Base-by-base conservation (phyloP, 148 eudicot genomes). In the Chenopodium suecicum region DNA sequence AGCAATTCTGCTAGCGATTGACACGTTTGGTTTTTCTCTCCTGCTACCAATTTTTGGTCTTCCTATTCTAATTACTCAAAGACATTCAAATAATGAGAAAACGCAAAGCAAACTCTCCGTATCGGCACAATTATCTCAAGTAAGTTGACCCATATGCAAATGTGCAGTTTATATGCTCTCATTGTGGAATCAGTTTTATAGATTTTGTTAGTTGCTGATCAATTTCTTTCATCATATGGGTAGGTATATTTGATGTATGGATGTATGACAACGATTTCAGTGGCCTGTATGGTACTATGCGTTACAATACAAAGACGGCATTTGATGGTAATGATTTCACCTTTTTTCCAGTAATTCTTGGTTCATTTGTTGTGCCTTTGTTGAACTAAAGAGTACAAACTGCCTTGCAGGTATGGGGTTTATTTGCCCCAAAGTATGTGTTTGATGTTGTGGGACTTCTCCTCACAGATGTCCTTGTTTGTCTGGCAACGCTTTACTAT, bases 391-490 rank as follows among this genome's bases (percentile, higher is more conserved):
- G 22, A 34, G 27, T 74, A 2, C 3, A 22, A 12, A 41, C 23
- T 75, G 77, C n/a, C 50, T 79, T 91, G 88, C 91, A 95, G 98
- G 99, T 96, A 5, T 96, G 99, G 99, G 99, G 99, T 44, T 86
- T 96, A 77, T 96, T 96, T 86, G 95, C 99, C 64, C 99, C 98
- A 27, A 96, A 96, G 82, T 96, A 90, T 78, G 98, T 96, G 63
- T 96, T 96, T 67, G 99, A 96, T 81, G 95, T 85, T 66, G 89
- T 90, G 70, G 97, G 95, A 46, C 99, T 96, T 77, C 63, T 91
- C 85, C 85, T 96, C 34, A 87, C 98, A 0, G 97, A 94, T 74
- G 81, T 88, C 66, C 82, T 91, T 7, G 85, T 94, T 69, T 86
- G 90, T 76, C 80, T 90, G 80, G 91, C 95, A 41, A 83, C 93